Base-by-base conservation (phyloP, 1,139 yeast genomes). In the Suhomyces anneliseae region DNA sequence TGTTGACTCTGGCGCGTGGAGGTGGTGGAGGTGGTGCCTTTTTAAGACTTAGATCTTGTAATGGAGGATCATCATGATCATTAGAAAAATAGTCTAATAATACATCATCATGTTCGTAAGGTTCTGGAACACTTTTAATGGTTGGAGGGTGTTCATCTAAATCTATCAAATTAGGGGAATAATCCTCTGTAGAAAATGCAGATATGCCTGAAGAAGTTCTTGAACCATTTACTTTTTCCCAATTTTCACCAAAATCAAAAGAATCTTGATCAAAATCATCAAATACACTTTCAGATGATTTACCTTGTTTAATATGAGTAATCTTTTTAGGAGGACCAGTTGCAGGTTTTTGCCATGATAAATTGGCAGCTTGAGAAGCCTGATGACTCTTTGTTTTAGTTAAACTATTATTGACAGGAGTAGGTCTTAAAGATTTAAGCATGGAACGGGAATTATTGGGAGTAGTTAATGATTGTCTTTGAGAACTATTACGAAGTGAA, bases 211-310 rank as follows among this genome's bases (percentile, higher is more conserved):
- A 44, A 8, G 50, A 49, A 3, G 52, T 46, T 6, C 52, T 36
- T 9, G 52, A 49, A 29, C 49, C 50, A 36, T 43, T 40, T 27
- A 66, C 53, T 39, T 56, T 62, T 37, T 66, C 74, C 73, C 75
- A 70, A 39, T 64, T 61, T 27, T 49, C 34, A 41, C 53, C 57
- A 43, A 38, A 38, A 36, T 50, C 52, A n/a, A 44, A 44, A 5
- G 60, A 56, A 42, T 69, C 72, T 46, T 77, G 78, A 56, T 79
- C 83, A 49, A 79, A 79, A 53, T 76, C 82, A 38, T 66, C 69
- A 53, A 78, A 77, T 32, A 66, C 52, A 26, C 64, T 64, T 27
- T 57, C 62, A 19, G 52, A 54, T 32, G 55, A 55, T 34, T 53
- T 51, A 14, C 53, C 54, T 3, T 62, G 57, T 40, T 54, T 58